Conservation (phyloP, 768 basidiomycete species). For the Daedalea quercina region DNA sequence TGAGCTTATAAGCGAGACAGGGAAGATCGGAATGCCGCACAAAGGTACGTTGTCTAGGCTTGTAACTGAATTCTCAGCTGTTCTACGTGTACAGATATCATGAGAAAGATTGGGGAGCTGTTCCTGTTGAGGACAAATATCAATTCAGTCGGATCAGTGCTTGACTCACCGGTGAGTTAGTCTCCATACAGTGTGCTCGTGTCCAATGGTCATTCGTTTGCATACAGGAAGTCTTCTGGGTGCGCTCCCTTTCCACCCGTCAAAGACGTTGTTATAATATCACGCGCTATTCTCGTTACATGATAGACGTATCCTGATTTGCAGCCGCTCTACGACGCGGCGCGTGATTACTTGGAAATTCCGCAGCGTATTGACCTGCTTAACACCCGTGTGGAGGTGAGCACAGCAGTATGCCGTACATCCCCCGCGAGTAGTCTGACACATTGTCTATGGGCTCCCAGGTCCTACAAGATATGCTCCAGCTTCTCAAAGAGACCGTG, state of each 20-base stretch:
- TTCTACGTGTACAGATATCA: slow-evolving; percentile 57
- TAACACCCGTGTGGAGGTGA: slow-evolving; percentile 88
- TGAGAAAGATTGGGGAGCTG: slow-evolving; percentile 94
- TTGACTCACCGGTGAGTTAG: slow-evolving; percentile 81
- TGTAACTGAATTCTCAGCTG: background rate
- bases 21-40: slow-evolving; percentile 87
- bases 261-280: background rate
- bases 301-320: slow-evolving; percentile 85
- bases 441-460: slow-evolving; percentile 21
- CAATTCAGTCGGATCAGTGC: slow-evolving; percentile 92
- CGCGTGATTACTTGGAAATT: slow-evolving; percentile 90
- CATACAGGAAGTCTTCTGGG: slow-evolving; percentile 89
- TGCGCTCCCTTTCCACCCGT: slow-evolving; percentile 27
- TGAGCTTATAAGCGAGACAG: slow-evolving; percentile 87
- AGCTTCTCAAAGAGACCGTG: slow-evolving; percentile 90
- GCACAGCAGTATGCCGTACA: slow-evolving; percentile 9
- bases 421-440: background rate
- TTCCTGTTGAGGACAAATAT: slow-evolving; percentile 93
- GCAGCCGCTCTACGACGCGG: slow-evolving; percentile 91
- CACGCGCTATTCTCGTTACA: slow-evolving; percentile 4
- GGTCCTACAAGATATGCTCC: slow-evolving; percentile 96
- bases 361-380: slow-evolving; percentile 89
- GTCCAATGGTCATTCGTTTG: background rate
- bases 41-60: slow-evolving; percentile 41
- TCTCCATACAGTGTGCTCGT: slow-evolving; percentile 5